These are phyloP conservation scores for Metarhizium anisopliae DNA, from an alignment of 2,329 filamentous ascomycete species.

Conservation along the genomic window DNA sequence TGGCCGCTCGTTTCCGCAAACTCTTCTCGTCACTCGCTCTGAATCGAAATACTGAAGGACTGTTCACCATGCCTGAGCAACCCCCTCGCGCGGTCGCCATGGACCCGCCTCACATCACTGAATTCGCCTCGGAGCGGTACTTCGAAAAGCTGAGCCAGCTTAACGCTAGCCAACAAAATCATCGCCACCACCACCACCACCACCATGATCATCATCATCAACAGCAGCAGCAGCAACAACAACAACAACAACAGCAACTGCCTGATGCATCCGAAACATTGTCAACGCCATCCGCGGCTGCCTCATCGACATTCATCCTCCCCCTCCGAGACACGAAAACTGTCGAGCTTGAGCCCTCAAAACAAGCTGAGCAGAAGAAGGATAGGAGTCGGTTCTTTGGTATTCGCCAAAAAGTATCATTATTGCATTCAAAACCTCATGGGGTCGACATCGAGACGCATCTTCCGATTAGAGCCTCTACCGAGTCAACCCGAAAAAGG, in stretches of 20 bases:
- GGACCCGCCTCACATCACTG: slow-evolving; percentile 55
- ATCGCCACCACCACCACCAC: slow-evolving; percentile 20
- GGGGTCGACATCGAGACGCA: slow-evolving; percentile 9
- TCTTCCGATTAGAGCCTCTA: slow-evolving; percentile 10
- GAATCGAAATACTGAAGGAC: slow-evolving; percentile 2
- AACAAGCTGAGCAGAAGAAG: slow-evolving; percentile 25
- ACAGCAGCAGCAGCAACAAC: slow-evolving; percentile 32
- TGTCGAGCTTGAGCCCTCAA: slow-evolving; percentile 20
- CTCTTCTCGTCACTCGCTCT: slow-evolving; percentile 14
- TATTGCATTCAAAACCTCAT: slow-evolving; percentile 25
- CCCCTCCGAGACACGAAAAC: slow-evolving; percentile 35
- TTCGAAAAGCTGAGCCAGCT: slow-evolving; percentile 52
- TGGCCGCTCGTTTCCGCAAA: slow-evolving; percentile 12
- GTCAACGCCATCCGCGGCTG: slow-evolving; percentile 12
- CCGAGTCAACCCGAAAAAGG: slow-evolving; percentile 24
- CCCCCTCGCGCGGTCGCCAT: slow-evolving; percentile 29
- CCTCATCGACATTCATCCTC: slow-evolving; percentile 39
- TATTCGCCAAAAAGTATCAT: slow-evolving; percentile 29
- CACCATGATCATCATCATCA: slow-evolving; percentile 31
- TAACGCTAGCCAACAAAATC: slow-evolving; percentile 34
- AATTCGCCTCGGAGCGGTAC: slow-evolving; percentile 58
- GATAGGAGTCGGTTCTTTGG: slow-evolving; percentile 34
- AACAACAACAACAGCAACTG: slow-evolving; percentile 25
- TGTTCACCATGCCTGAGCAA: slow-evolving; percentile 23
- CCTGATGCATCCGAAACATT: neutral